Base-by-base conservation (phyloP, 2,329 filamentous ascomycete genomes). In the Apiospora saccharicola region DNA sequence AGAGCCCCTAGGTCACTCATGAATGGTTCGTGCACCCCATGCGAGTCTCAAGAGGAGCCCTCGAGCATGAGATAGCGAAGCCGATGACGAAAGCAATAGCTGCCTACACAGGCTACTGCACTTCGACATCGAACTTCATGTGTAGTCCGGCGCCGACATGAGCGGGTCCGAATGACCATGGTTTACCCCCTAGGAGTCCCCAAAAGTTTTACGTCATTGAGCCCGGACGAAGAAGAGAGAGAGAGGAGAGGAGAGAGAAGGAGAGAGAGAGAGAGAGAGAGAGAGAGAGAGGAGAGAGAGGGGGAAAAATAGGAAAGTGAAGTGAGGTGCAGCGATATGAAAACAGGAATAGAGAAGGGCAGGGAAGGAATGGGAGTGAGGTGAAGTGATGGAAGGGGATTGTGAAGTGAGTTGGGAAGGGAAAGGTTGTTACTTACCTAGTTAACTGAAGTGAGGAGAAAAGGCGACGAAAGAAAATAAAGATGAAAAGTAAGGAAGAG, bases 161-260 rank as follows among this genome's bases (percentile, higher is more conserved):
- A 49, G 16, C 10, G 53, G 30, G 53, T 22, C 53, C 16, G 34
- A 30, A 37, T 61, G 53, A 22, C 53, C 53, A n/a, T 49, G 46
- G 19, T 49, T 37, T 22, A 61, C 12, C 26, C 53, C 53, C 8
- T n/a, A 61, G 53, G n/a, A 34, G 53, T 61, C 53, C 53, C 53
- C 53, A 61, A 61, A 61, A 61, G 30, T 61, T 61, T 37, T 10
- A 22, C 8, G 53, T 61, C 30, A 37, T 61, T 61, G 53, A 37
- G 53, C 53, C 53, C 30, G 53, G 53, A 61, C 53, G 13, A 26
- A 10, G 8, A 10, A 41, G 37, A 8, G 8, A 53, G 24, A 7
- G 22, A 30, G 16, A n/a, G n/a, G n/a, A n/a, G n/a, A n/a, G n/a
- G 4, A 24, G 13, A 53, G 24, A 26, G 24, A 53, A 53, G 12